Conservation (phyloP, 805 yeast genomes). For the Maudiozyma bulderi region DNA sequence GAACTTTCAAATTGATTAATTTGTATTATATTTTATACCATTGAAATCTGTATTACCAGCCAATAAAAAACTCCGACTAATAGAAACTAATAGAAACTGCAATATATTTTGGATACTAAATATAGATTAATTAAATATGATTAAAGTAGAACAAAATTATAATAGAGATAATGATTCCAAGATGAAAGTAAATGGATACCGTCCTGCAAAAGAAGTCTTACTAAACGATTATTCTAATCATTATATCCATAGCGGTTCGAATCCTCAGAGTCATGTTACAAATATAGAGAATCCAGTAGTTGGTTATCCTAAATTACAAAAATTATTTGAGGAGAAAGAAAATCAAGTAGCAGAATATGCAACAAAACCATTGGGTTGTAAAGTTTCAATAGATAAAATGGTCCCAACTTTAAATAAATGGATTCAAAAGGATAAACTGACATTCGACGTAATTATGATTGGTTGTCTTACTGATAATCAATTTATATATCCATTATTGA, state of each 20-base stretch:
- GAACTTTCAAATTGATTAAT: no score
- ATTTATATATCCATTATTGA: slow-evolving; percentile 50
- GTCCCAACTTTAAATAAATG: slow-evolving; percentile 49
- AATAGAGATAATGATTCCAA: slow-evolving; percentile 1
- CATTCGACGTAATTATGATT: slow-evolving; percentile 86
- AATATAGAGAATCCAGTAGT: slow-evolving; percentile 59
- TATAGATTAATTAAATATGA: neutral
- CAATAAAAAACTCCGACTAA: neutral
- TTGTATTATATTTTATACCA: no score
- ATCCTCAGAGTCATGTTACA: slow-evolving; percentile 56
- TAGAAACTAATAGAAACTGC: neutral
- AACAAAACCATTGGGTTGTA: slow-evolving; percentile 55
- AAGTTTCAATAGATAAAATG: slow-evolving; percentile 44
- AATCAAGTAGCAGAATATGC: slow-evolving; percentile 46
- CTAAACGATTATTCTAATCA: slow-evolving; percentile 70
- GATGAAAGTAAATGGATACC: slow-evolving; percentile 15
- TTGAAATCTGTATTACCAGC: no score
- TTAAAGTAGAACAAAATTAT: neutral
- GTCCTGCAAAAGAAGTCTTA: slow-evolving; percentile 25
- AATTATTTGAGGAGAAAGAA: slow-evolving; percentile 54
- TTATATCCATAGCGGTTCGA: slow-evolving; percentile 50
- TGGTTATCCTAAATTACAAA: slow-evolving; percentile 80
- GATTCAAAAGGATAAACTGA: slow-evolving; percentile 47
- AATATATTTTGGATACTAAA: neutral
- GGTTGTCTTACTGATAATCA: slow-evolving; percentile 77